Percentiles rank a stretch among this genome's conserved stretches.
Conservation (phyloP, 176 grass and related monocot species). For the Zea luxurians region DNA sequence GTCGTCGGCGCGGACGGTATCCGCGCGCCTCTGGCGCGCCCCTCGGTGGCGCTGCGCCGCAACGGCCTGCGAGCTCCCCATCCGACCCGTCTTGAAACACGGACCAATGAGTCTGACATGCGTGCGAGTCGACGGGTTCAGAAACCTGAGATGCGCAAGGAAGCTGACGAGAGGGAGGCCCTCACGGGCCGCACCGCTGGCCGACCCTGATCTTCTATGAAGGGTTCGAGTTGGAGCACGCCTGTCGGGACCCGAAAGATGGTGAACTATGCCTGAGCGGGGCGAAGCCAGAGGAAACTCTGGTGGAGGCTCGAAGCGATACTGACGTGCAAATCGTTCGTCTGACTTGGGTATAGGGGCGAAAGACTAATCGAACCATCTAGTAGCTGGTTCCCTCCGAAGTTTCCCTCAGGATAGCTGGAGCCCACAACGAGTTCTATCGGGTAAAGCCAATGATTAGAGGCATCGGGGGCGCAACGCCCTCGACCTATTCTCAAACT, state of each 20-base stretch:
- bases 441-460: slow-evolving; percentile 89
- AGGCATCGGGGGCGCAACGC: slow-evolving; percentile 76
- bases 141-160: no score
- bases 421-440: slow-evolving; percentile 71
- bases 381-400: slow-evolving; percentile 86
- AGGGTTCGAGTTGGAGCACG: slow-evolving; percentile 78
- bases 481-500: slow-evolving; percentile 90
- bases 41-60: no score
- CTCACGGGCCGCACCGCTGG: not conserved
- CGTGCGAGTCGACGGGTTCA: no score
- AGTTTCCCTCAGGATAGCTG: slow-evolving; percentile 80
- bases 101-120: no score
- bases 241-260: slow-evolving; percentile 83
- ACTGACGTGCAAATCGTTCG: slow-evolving; percentile 79
- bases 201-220: slow-evolving; percentile 51
- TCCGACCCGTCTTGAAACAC: no score
- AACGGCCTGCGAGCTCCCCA: no score
- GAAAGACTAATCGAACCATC: slow-evolving; percentile 96
- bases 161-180: no score
- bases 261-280: slow-evolving; percentile 81
- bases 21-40: no score
- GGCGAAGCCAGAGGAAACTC: slow-evolving; percentile 81
- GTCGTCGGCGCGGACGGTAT: not conserved
- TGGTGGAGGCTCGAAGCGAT: slow-evolving; percentile 83
- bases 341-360: slow-evolving; percentile 91